Evolutionary conservation across 192 early-diverging fungal genomes (phyloP).

Genomic region (Entomortierella beljakovae): DNA sequence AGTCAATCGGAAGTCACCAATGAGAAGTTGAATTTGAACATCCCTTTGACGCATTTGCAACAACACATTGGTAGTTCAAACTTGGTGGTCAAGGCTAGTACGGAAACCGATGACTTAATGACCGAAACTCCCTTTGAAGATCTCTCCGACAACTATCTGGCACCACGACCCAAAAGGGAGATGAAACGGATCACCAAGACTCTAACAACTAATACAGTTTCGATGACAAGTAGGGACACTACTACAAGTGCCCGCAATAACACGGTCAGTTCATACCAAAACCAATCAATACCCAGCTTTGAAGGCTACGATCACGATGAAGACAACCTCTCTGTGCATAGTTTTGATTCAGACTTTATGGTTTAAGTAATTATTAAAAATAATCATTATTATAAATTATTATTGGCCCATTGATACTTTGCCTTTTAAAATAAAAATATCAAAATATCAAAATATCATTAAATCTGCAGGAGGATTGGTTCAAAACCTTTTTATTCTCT

Average conservation of each 20-base stretch:
- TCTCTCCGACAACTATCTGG: neutral
- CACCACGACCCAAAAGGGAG: neutral
- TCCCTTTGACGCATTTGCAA: too few relatives aligned
- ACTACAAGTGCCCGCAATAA: neutral
- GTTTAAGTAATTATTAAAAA: too few relatives aligned
- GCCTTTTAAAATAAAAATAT: too few relatives aligned
- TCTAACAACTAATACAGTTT: neutral
- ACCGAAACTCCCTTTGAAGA: neutral
- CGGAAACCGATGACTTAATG: neutral
- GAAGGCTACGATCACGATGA: constrained; percentile 7
- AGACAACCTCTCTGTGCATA: constrained; percentile 27
- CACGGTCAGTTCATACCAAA: neutral
- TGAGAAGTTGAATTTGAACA: too few relatives aligned
- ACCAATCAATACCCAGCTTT: constrained; percentile 1
- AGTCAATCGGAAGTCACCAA: too few relatives aligned
- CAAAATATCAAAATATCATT: too few relatives aligned
- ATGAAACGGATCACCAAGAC: constrained; percentile 36
- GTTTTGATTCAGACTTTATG: constrained; percentile 24
- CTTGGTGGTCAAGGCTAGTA: too few relatives aligned
- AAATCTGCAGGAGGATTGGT: too few relatives aligned
- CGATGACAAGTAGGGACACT: neutral
- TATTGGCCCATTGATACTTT: too few relatives aligned
- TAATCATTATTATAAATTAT: too few relatives aligned
- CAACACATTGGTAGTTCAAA: too few relatives aligned
- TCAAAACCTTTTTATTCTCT: too few relatives aligned